These are phyloP conservation scores for Fusarium agapanthi DNA, from an alignment of 2,329 filamentous ascomycete species.

Conservation along the genomic window DNA sequence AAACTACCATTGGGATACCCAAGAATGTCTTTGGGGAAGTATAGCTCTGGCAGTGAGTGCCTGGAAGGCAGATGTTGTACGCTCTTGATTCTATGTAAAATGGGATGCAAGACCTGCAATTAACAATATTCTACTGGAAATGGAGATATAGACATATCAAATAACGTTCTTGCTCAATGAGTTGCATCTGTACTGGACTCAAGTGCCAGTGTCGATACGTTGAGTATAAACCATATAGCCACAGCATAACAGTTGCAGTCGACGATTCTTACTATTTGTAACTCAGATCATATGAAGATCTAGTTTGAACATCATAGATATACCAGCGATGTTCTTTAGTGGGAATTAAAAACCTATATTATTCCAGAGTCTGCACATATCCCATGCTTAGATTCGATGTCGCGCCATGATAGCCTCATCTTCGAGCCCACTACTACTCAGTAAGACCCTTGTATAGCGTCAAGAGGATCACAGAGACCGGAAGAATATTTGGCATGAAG, in stretches of 20 bases:
- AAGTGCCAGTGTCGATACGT: neutral
- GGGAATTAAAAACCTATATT: fast-evolving
- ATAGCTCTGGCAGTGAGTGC: too few relatives aligned
- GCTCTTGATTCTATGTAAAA: neutral
- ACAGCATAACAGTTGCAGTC: too few relatives aligned
- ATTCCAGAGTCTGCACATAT: neutral
- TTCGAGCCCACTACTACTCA: too few relatives aligned
- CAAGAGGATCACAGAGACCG: fast-evolving
- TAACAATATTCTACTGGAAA: fast-evolving
- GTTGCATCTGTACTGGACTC: neutral
- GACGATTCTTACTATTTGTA: neutral
- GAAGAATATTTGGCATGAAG: fast-evolving
- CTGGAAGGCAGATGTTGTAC: fast-evolving
- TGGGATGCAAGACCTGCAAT: too few relatives aligned
- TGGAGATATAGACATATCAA: fast-evolving
- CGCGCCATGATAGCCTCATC: neutral
- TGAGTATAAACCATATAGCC: neutral
- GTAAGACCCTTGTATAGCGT: fast-evolving
- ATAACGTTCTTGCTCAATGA: neutral
- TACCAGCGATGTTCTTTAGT: fast-evolving
- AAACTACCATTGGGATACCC: neutral
- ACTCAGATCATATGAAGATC: neutral
- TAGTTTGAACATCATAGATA: fast-evolving
- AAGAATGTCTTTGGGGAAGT: neutral
- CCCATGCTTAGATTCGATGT: too few relatives aligned